Percentiles rank a stretch among this genome's conserved stretches.
Evolutionary conservation across 108 stramenopile species (phyloP).

Genomic region (Fragilaria crotonensis): DNA sequence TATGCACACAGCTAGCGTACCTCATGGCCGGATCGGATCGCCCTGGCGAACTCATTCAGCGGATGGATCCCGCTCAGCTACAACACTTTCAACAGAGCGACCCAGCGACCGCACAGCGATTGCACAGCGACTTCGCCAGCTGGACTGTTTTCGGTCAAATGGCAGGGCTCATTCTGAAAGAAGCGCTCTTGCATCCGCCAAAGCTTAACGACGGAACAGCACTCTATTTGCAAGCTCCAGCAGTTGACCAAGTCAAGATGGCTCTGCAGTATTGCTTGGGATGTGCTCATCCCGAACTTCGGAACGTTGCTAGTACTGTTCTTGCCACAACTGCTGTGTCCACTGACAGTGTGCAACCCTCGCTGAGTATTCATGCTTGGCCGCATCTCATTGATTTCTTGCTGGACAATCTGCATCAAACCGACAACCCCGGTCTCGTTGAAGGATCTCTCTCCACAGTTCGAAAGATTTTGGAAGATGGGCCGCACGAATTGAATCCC

Average conservation of each 20-base stretch:
- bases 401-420: constrained; percentile 13
- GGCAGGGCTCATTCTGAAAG: constrained; percentile 84
- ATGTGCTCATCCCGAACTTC: constrained; percentile 25
- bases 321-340: constrained; percentile 44
- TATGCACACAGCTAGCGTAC: constrained; percentile 46
- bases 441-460: constrained; percentile 52
- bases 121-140: constrained; percentile 24
- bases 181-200: constrained; percentile 65
- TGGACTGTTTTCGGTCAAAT: constrained; percentile 85
- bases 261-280: constrained; percentile 26
- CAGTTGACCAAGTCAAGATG: constrained; percentile 31
- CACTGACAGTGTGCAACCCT: constrained; percentile 32
- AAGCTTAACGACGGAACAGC: constrained; percentile 6
- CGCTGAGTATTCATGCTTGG: constrained; percentile 27
- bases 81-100: constrained; percentile 49
- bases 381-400: constrained; percentile 34
- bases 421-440: constrained; percentile 3
- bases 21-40: constrained; percentile 37
- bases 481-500: constrained; percentile 40
- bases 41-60: constrained; percentile 16
- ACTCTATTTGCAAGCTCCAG: constrained; percentile 9
- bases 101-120: constrained; percentile 13
- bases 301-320: constrained; percentile 39
- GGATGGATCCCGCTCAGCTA: constrained; percentile 30
- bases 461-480: constrained; percentile 81